Percentiles rank a stretch among this genome's conserved stretches.
These are phyloP conservation scores for Vigna radiata DNA, from an alignment of 306 rosid species.

Conservation along the genomic window DNA sequence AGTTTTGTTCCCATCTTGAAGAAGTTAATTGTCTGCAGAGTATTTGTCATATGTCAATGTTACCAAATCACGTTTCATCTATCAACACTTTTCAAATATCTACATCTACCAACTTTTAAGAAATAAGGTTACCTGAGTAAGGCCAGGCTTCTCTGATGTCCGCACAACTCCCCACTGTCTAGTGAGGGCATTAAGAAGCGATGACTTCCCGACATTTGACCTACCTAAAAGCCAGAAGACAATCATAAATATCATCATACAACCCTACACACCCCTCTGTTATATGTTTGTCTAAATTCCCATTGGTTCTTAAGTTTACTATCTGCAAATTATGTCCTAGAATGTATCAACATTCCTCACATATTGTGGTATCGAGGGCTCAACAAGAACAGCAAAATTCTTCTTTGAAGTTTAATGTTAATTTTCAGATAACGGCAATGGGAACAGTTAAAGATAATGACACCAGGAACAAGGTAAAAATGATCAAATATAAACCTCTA, in stretches of 20 bases:
- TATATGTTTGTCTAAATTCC: background rate
- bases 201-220: conserved; percentile 97
- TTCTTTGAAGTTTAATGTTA: too few species aligned
- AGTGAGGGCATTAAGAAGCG: conserved; percentile 91
- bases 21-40: conserved; percentile 85
- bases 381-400: background rate
- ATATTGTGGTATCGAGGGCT: background rate
- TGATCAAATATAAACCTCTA: background rate
- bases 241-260: conserved; percentile 13
- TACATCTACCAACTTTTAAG: background rate
- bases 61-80: conserved; percentile 23
- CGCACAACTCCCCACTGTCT: conserved; percentile 98
- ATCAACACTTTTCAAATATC: conserved; percentile 26
- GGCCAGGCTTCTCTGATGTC: conserved; percentile 95
- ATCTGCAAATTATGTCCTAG: background rate
- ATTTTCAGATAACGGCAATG: background rate
- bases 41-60: conserved; percentile 36
- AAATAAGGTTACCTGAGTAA: conserved; percentile 71
- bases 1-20: conserved; percentile 79
- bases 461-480: conserved; percentile 16
- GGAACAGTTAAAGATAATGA: conserved; percentile 19
- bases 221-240: conserved; percentile 66
- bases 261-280: background rate
- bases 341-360: background rate
- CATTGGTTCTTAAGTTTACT: background rate